Evolutionary conservation across 2,329 filamentous ascomycete genomes (phyloP).

Genomic region (Chaetomium sp.): DNA sequence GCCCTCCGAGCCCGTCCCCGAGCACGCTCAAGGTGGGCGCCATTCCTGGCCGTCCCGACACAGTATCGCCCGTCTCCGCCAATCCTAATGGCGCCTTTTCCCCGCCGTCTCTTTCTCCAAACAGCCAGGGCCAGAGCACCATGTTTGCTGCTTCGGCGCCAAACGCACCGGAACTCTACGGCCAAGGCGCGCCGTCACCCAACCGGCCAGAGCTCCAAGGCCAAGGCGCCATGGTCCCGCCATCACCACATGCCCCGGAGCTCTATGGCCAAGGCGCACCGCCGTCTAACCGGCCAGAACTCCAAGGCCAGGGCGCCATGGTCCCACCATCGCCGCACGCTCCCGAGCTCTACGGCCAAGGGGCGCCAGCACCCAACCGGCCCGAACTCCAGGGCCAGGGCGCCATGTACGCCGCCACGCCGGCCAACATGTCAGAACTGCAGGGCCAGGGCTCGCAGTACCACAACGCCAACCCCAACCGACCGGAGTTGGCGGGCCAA

Average conservation of each 20-base stretch:
- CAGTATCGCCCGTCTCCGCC: slow-evolving; percentile 37
- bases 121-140: slow-evolving; percentile 21
- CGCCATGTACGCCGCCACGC: slow-evolving; percentile 8
- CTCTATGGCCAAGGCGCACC: slow-evolving; percentile 27
- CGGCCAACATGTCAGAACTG: slow-evolving; percentile 24
- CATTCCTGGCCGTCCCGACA: slow-evolving; percentile 30
- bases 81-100: slow-evolving; percentile 29
- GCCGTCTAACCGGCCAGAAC: slow-evolving; percentile 23
- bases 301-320: slow-evolving; percentile 24
- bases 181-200: slow-evolving; percentile 21
- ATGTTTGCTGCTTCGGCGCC: slow-evolving; percentile 15
- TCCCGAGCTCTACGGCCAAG: slow-evolving; percentile 30
- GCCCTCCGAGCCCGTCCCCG: slow-evolving; percentile 38
- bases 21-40: slow-evolving; percentile 35
- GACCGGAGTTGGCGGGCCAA: slow-evolving; percentile 28
- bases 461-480: slow-evolving; percentile 23
- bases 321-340: slow-evolving; percentile 11
- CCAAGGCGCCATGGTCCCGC: slow-evolving; percentile 18
- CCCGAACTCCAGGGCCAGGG: slow-evolving; percentile 29
- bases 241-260: slow-evolving; percentile 23
- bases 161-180: slow-evolving; percentile 29
- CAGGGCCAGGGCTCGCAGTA: slow-evolving; percentile 31
- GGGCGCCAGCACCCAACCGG: slow-evolving; percentile 13
- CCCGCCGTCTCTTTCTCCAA: slow-evolving; percentile 25
- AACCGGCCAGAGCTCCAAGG: slow-evolving; percentile 27